Conservation (phyloP, 768 basidiomycete species). For the Dioszegia crocea region DNA sequence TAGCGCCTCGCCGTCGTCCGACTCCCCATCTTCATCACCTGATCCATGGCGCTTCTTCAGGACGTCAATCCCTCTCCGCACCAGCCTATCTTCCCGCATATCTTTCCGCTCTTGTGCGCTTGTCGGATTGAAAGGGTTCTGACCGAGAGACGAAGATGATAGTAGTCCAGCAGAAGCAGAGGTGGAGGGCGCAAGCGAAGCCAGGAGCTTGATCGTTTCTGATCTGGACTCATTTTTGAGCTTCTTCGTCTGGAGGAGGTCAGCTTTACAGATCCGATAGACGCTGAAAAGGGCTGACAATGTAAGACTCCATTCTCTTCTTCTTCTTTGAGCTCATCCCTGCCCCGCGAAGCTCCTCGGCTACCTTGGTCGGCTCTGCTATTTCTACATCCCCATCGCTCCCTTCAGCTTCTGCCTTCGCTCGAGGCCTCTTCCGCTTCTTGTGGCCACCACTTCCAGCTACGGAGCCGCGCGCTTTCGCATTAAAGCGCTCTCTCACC, state of each 20-base stretch:
- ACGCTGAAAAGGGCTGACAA: conserved; percentile 56
- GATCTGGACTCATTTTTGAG: conserved; percentile 42
- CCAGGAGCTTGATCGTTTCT: conserved; percentile 41
- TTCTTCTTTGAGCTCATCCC: conserved; percentile 59
- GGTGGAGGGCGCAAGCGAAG: conserved; percentile 30
- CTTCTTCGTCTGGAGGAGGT: conserved; percentile 39
- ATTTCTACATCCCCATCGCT: conserved; percentile 28
- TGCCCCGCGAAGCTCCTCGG: conserved; percentile 5
- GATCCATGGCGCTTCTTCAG: conserved; percentile 18
- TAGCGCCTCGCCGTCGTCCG: conserved; percentile 38
- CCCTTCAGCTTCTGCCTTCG: conserved; percentile 30
- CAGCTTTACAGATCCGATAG: not conserved
- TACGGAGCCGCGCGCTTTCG: conserved; percentile 64
- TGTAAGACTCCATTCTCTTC: conserved; percentile 86
- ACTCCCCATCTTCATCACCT: conserved; percentile 27
- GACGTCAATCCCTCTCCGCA: conserved; percentile 42
- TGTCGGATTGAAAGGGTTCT: conserved; percentile 38
- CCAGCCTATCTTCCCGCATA: conserved; percentile 39
- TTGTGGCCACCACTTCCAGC: conserved; percentile 63
- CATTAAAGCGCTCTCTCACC: conserved; percentile 54
- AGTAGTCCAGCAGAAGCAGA: conserved; percentile 30
- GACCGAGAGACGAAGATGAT: conserved; percentile 43
- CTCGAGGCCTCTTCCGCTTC: conserved; percentile 53
- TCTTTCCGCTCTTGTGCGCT: conserved; percentile 41
- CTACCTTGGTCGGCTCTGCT: conserved; percentile 20